Conservation (phyloP, 306 rosid genomes). For the Fagus sylvatica region DNA sequence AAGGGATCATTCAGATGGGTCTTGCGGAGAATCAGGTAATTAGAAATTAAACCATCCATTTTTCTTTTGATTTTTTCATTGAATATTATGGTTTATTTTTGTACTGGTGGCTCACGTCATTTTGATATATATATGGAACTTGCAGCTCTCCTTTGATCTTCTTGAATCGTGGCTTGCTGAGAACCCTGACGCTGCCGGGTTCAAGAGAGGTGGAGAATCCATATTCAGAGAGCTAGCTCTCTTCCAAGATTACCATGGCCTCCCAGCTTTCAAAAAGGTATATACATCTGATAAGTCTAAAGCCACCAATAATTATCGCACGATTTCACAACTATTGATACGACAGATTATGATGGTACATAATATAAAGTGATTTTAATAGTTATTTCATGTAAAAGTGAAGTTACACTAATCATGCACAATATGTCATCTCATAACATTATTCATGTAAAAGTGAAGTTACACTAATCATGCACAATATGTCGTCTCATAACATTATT, state of each 20-base stretch:
- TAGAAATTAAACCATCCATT: neutral
- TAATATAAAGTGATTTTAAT: too few relatives aligned
- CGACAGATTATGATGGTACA: too few relatives aligned
- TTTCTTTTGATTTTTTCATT: neutral
- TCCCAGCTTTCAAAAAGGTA: slow-evolving; percentile 75
- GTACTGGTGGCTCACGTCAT: slow-evolving; percentile 14
- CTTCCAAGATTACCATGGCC: slow-evolving; percentile 93
- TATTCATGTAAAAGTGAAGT: too few relatives aligned
- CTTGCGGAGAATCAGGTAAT: slow-evolving; percentile 92
- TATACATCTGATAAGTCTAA: too few relatives aligned
- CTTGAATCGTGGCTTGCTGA: slow-evolving; percentile 72
- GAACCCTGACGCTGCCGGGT: slow-evolving; percentile 74
- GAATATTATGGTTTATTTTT: neutral
- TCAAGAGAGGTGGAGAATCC: slow-evolving; percentile 74
- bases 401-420: too few relatives aligned
- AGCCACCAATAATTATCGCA: too few relatives aligned
- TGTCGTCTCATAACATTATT: too few relatives aligned
- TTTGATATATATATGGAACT: neutral
- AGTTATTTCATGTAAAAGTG: too few relatives aligned
- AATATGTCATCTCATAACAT: too few relatives aligned
- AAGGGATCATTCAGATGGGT: slow-evolving; percentile 97
- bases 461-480: too few relatives aligned
- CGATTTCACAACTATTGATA: too few relatives aligned
- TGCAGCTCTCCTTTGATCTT: slow-evolving; percentile 85
- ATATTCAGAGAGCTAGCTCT: slow-evolving; percentile 89